Percentiles rank a stretch among this genome's conserved stretches.
Conservation (phyloP, 2,329 filamentous ascomycete species). For the Dactylonectria macrodidyma region DNA sequence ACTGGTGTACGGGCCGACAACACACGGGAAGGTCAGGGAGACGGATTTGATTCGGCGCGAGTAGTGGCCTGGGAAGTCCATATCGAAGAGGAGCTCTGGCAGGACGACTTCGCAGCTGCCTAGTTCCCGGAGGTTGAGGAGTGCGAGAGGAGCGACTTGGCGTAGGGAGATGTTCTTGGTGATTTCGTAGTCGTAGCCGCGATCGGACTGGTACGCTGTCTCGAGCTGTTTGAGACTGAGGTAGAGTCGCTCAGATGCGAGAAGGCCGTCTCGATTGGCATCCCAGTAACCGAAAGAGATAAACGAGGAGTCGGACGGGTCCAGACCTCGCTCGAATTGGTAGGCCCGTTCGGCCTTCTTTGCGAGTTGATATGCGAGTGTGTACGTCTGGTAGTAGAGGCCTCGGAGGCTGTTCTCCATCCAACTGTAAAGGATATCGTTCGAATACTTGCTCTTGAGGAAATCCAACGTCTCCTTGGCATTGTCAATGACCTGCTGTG, state of each 20-base stretch:
- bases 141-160: constrained; percentile 1
- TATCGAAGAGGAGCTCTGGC: constrained; percentile 53
- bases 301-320: not conserved
- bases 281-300: constrained; percentile 1
- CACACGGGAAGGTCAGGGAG: constrained; percentile 51
- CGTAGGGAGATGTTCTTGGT: constrained; percentile 22
- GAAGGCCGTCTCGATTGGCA: not conserved
- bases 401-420: too few species aligned
- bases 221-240: constrained; percentile 19
- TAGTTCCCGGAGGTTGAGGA: constrained; percentile 3
- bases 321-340: not conserved
- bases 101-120: not conserved
- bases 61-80: constrained; percentile 59
- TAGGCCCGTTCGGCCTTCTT: constrained; percentile 10
- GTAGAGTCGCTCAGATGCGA: not conserved
- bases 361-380: not conserved
- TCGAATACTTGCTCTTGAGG: constrained; percentile 4
- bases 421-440: not conserved
- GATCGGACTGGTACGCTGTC: constrained; percentile 9
- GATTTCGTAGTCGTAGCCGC: constrained; percentile 23
- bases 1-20: constrained; percentile 47
- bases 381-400: not conserved
- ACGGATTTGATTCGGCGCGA: constrained; percentile 53
- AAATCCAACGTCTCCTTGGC: not conserved
- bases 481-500: not conserved